Evolutionary conservation across 139 green algal genomes (phyloP).

Genomic region (Zygnema circumcarinatum): DNA sequence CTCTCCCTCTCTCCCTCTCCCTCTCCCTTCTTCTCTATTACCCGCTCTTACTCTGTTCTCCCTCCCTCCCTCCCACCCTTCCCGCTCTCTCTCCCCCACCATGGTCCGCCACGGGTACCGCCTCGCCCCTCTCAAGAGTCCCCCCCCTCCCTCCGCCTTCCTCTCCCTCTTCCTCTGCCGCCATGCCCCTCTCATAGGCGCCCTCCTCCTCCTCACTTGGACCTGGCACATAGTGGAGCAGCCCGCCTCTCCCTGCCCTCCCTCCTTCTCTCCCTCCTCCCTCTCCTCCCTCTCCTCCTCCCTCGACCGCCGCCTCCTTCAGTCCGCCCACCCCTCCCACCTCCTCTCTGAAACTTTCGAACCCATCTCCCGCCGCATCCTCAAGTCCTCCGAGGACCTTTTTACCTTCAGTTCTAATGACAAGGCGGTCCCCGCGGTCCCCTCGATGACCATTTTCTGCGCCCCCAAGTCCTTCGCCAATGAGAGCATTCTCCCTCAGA

Average conservation of each 20-base stretch:
- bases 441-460: conserved; percentile 44
- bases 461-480: conserved; percentile 36
- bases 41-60: too few relatives aligned
- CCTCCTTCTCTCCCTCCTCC: background rate
- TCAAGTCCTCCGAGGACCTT: background rate
- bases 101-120: too few relatives aligned
- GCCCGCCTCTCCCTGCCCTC: background rate
- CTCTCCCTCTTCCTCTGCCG: background rate
- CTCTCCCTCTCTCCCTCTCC: too few relatives aligned
- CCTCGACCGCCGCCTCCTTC: background rate
- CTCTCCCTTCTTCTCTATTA: too few relatives aligned
- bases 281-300: too few relatives aligned
- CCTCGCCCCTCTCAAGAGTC: background rate
- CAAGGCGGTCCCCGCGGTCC: background rate
- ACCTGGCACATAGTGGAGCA: too few relatives aligned
- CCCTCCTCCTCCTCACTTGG: background rate
- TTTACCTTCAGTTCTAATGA: background rate
- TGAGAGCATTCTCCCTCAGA: conserved; percentile 14
- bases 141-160: background rate
- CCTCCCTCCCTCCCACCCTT: too few relatives aligned
- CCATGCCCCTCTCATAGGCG: too few relatives aligned
- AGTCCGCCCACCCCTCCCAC: too few relatives aligned
- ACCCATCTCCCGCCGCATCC: background rate
- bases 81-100: too few relatives aligned
- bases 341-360: too few relatives aligned